A percentile compares a stretch with the other conserved stretches of the same genome.
Conservation (phyloP, 1,284 basidiomycete genomes). For the Takashimella koratensis region DNA sequence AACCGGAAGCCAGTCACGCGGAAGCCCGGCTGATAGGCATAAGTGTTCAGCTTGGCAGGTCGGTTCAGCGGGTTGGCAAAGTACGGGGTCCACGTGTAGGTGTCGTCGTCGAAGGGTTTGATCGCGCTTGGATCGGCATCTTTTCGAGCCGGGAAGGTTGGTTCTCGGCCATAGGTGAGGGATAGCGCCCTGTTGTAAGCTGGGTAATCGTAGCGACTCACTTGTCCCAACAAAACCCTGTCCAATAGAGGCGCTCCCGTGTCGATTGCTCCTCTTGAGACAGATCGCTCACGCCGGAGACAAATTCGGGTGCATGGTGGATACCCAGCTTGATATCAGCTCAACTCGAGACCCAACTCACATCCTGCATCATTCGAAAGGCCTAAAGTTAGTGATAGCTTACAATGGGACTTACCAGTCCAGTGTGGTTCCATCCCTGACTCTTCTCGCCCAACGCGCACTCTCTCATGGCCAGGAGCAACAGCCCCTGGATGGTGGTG, state of each 20-base stretch:
- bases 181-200: conserved; percentile 6
- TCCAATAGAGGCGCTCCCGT: conserved; percentile 8
- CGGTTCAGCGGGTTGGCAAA: conserved; percentile 11
- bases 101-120: conserved; percentile 12
- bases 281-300: conserved; percentile 5
- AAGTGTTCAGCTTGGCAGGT: conserved; percentile 5
- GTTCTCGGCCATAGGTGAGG: conserved; percentile 9
- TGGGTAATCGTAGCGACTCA: neutral
- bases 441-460: conserved; percentile 8
- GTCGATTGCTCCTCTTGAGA: conserved; percentile 9
- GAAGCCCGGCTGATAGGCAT: conserved; percentile 7
- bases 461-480: conserved; percentile 7
- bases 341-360: too few relatives aligned
- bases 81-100: conserved; percentile 10
- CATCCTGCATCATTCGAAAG: conserved; percentile 13
- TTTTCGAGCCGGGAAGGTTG: conserved; percentile 6
- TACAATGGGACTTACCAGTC: conserved; percentile 1
- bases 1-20: conserved; percentile 2
- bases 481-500: conserved; percentile 6
- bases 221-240: conserved; percentile 16
- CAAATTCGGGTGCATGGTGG: conserved; percentile 6
- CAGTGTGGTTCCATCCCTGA: conserved; percentile 13
- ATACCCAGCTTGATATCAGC: conserved; percentile 12
- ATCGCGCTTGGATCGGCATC: conserved; percentile 7
- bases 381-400: conserved; percentile 2